Conservation (phyloP, 83 land plant genomes). For the Picea abies region DNA sequence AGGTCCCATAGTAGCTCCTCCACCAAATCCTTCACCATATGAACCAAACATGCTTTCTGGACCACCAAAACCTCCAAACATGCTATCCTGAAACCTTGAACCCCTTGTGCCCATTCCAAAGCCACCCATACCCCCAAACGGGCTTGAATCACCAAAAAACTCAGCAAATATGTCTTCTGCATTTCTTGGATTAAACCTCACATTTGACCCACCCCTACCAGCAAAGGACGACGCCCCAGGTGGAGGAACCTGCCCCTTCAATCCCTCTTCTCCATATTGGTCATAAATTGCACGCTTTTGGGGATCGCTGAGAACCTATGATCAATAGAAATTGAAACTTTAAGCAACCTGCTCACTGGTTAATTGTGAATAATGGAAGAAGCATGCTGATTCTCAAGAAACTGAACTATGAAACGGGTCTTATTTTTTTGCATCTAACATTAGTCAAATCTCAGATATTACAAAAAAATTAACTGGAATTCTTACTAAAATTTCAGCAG, state of each 20-base stretch:
- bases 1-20: slow-evolving; percentile 15
- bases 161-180: slow-evolving; percentile 61
- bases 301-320: slow-evolving; percentile 58
- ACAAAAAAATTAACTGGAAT: no score
- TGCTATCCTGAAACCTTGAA: slow-evolving; percentile 32
- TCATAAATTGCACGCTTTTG: slow-evolving; percentile 67
- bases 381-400: no score
- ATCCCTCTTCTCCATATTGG: slow-evolving; percentile 67
- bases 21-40: slow-evolving; percentile 30
- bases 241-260: slow-evolving; percentile 55
- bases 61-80: slow-evolving; percentile 44
- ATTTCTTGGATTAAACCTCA: slow-evolving; percentile 44
- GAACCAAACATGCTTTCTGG: slow-evolving; percentile 25
- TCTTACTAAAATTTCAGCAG: no score
- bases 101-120: slow-evolving; percentile 22
- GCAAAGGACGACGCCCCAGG: slow-evolving; percentile 5
- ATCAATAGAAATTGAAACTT: no score
- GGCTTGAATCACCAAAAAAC: slow-evolving; percentile 39
- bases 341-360: no score
- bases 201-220: slow-evolving; percentile 6
- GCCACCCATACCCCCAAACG: slow-evolving; percentile 40
- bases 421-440: no score
- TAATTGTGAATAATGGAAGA: no score
- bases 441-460: no score
- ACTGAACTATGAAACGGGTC: no score